Evolutionary conservation across 208 protist genomes (phyloP), one percentile per base, ranked within the genome.

Genomic region (Acanthamoeba divionensis): DNA sequence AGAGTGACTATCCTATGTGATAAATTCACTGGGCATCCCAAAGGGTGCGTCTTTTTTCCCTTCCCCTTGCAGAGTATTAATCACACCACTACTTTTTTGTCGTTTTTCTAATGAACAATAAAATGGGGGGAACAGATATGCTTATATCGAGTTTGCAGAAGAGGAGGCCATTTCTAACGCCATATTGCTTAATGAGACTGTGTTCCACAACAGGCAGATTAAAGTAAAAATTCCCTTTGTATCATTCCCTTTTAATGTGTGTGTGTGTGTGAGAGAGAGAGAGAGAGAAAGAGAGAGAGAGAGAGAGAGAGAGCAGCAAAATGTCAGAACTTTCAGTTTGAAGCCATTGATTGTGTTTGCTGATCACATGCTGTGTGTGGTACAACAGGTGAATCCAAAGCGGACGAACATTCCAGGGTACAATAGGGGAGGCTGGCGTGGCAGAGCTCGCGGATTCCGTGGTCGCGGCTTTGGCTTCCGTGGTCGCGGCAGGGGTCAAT

Each of bases 61-160:
- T 73, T 4, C 47, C 65, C 47, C 10, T 2, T 9, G 36, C 62
- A 10, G 52, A 24, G 44, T 7, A 12, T 80, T 89, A 41, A 29
- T 57, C 62, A 77, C n/a, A 24, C 12, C 75, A 29, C 15, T 12
- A 57, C 26, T 12, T 26, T 6, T 12, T 91, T 26, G 12, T 13
- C 1, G 38, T 71, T 41, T 10, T 10, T 45, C 7, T 85, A n/a
- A 15, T 63, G 29, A 1, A 9, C 29, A 57, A 89, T 21, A 21
- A n/a, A 24, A 29, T 63, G 7, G 44, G 5, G 5, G 10, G 36
- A 38, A 9, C 54, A 90, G 90, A 47, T 92, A 69, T 57, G 90
- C 90, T 33, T 94, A 93, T 63, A 75, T 94, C 15, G 93, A 94
- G 54, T 94, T 94, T 91, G 55, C 88, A 44, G 91, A 92, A 38